Conservation (phyloP, 2,329 filamentous ascomycete species). For the Pseudogymnoascus pannorum region DNA sequence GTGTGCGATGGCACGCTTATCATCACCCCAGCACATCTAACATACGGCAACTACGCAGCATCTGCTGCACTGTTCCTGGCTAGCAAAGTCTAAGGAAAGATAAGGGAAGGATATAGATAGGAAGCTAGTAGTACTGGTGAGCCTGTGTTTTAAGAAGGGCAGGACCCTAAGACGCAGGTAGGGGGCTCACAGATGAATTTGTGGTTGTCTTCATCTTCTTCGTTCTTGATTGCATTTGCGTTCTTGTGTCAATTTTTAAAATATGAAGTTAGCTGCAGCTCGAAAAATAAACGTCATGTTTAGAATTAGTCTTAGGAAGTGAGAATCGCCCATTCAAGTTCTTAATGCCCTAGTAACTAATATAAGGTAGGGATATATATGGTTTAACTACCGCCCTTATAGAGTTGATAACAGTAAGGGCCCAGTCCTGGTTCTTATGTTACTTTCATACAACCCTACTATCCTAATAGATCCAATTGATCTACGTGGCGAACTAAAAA, state of each 20-base stretch:
- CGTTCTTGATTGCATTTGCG: background rate
- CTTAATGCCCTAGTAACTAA: too few relatives aligned
- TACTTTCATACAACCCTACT: too few relatives aligned
- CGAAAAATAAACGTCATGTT: slow-evolving; percentile 2
- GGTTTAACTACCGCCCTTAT: too few relatives aligned
- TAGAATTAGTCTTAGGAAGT: too few relatives aligned
- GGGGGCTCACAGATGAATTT: background rate
- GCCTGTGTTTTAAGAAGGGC: background rate
- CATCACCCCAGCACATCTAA: slow-evolving; percentile 34
- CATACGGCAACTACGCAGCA: slow-evolving; percentile 32
- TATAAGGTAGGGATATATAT: too few relatives aligned
- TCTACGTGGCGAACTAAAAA: too few relatives aligned
- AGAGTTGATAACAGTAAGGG: too few relatives aligned
- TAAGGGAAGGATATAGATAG: background rate
- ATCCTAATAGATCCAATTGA: too few relatives aligned
- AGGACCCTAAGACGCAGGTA: background rate
- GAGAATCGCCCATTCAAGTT: too few relatives aligned
- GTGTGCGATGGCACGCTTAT: slow-evolving; percentile 42
- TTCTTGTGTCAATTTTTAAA: background rate
- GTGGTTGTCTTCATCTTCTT: background rate
- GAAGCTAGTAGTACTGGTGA: too few relatives aligned
- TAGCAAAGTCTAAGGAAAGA: background rate
- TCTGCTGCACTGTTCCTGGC: slow-evolving; percentile 33
- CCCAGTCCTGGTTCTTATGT: too few relatives aligned
- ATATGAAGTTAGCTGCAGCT: background rate